Evolutionary conservation across 176 grass and related monocot genomes (phyloP).

Genomic region (Lolium rigidum): DNA sequence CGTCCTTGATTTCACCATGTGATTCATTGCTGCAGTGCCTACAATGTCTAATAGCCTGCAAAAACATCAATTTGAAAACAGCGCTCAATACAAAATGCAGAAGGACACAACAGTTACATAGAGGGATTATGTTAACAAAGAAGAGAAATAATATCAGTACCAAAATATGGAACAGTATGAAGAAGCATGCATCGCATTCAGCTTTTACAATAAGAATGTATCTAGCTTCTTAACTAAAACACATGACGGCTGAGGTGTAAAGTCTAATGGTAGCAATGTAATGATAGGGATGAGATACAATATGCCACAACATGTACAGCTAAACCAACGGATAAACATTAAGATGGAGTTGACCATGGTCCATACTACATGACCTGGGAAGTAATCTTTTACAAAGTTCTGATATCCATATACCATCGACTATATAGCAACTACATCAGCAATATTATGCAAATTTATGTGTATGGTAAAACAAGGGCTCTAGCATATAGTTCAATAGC

Average conservation of each 20-base stretch:
- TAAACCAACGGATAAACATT: slow-evolving; percentile 16
- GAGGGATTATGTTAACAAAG: slow-evolving; percentile 32
- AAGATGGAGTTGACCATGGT: neutral
- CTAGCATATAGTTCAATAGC: slow-evolving; percentile 4
- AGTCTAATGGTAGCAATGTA: slow-evolving; percentile 1
- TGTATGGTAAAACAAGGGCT: slow-evolving; percentile 11
- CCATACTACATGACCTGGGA: neutral
- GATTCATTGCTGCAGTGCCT: slow-evolving; percentile 44
- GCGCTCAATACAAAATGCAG: slow-evolving; percentile 29
- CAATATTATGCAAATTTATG: neutral
- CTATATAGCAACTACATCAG: neutral
- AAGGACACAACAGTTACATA: slow-evolving; percentile 28
- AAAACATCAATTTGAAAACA: slow-evolving; percentile 34
- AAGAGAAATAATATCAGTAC: slow-evolving; percentile 1
- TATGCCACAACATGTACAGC: slow-evolving; percentile 8
- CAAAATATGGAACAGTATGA: slow-evolving; percentile 28
- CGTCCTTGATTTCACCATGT: slow-evolving; percentile 47
- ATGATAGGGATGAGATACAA: slow-evolving; percentile 3
- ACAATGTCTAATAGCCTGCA: slow-evolving; percentile 55
- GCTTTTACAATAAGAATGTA: slow-evolving; percentile 16
- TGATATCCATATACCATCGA: neutral
- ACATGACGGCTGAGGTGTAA: neutral
- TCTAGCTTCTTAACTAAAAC: slow-evolving; percentile 14
- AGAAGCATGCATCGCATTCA: slow-evolving; percentile 4
- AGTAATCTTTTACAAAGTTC: slow-evolving; percentile 23